These are phyloP conservation scores for Paramecium primaurelia DNA, from an alignment of 73 alveolate genomes.

Conservation along the genomic window DNA sequence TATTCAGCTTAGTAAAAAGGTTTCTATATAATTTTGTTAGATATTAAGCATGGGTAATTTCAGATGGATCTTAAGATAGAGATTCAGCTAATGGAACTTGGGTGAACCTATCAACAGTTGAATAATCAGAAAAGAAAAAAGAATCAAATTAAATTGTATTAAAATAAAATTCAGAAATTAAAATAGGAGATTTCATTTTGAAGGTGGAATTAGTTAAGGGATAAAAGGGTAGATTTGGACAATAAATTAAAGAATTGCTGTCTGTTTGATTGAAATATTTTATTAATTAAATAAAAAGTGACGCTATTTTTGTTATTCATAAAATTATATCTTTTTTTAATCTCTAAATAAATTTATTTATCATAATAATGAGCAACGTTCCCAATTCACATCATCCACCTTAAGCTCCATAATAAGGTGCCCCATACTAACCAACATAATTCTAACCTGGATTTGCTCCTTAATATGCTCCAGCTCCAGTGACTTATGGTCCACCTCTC, in stretches of 20 bases:
- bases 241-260: not conserved
- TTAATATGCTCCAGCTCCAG: not conserved
- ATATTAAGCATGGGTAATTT: not conserved
- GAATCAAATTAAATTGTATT: not conserved
- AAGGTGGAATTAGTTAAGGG: not conserved
- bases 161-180: not conserved
- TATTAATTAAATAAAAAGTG: not conserved
- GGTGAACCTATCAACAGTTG: not conserved
- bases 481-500: constrained; percentile 1
- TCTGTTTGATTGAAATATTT: not conserved
- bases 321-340: not conserved
- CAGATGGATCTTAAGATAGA: not conserved
- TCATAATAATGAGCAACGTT: constrained; percentile 31
- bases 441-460: constrained; percentile 20
- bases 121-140: not conserved
- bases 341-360: not conserved
- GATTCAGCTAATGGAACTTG: constrained; percentile 28
- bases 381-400: constrained; percentile 15
- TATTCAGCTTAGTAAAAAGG: not conserved
- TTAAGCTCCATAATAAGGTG: not conserved
- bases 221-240: not conserved
- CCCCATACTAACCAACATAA: not conserved
- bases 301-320: constrained; percentile 24
- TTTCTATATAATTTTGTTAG: not conserved
- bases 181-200: not conserved